Evolutionary conservation across 345 rosid species (phyloP), one percentile per base, ranked within the genome.

Genomic region (Dipteronia dyeriana): DNA sequence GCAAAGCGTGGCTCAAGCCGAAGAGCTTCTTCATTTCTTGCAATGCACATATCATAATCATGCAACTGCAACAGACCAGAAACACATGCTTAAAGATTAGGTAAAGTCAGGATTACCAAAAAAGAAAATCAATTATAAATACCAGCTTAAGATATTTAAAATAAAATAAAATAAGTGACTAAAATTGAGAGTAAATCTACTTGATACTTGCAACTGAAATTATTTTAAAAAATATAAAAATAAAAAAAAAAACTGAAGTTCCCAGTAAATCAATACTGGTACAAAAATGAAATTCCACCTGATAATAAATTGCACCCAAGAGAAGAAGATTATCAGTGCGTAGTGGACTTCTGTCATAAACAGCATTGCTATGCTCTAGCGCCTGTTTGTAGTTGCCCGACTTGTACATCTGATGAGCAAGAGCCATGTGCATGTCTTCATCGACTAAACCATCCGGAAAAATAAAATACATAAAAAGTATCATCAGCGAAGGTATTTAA

Each of bases 241-340:
- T 26, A 26, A 26, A 0, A 34, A 51, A 25, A 47, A 5, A 4
- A 34, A 12, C 66, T 57, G 17, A 20, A 12, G 31, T 20, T 39
- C 7, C 4, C 9, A 73, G 23, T 41, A 22, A 2, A 25, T 16
- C 45, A 14, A 38, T 2, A 26, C 19, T 0, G 2, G 26, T 10
- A 75, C 45, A 39, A 2, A 68, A 23, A 13, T 65, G 29, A 45
- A 53, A 63, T 5, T 20, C 38, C 76, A 97, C 99, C 97, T 94
- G 99, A 82, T 92, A 97, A 84, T 90, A 90, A 39, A 91, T 91
- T 70, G 99, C 99, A 80, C 99, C 99, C 79, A 94, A 47, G 75
- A 97, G 94, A 76, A 97, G 95, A 79, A 97, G 97, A 77, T 96
- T 96, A 83, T 96, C 99, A 11, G 99, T 92, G 13, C 97, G 95